These are phyloP conservation scores for Trichoderma sp. DNA, from an alignment of 2,329 filamentous ascomycete genomes.

Conservation along the genomic window DNA sequence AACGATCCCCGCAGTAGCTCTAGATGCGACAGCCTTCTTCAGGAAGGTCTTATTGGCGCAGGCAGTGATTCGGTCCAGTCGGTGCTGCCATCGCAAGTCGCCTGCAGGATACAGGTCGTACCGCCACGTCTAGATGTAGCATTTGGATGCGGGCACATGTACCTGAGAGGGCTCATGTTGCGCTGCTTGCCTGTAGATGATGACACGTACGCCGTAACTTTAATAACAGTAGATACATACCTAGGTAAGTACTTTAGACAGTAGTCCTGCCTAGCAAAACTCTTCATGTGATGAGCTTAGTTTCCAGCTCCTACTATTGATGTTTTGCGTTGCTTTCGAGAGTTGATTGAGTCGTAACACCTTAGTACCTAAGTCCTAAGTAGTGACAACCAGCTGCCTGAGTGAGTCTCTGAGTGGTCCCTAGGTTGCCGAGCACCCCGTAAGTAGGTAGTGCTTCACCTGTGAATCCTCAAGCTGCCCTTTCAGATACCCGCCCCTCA, in stretches of 20 bases:
- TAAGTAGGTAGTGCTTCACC: too few species aligned
- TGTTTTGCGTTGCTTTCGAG: background rate
- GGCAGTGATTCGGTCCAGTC: constrained; percentile 13
- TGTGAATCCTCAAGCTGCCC: background rate
- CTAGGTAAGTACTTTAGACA: too few species aligned
- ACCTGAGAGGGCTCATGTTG: background rate
- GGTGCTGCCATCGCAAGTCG: constrained; percentile 8
- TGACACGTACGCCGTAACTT: constrained; percentile 2
- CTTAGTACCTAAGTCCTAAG: too few species aligned
- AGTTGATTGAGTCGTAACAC: background rate
- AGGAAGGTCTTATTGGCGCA: constrained; percentile 21
- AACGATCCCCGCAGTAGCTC: constrained; percentile 21
- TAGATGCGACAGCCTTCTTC: constrained; percentile 15
- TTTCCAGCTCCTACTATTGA: background rate
- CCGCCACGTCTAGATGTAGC: background rate
- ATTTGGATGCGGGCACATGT: background rate
- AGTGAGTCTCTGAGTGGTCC: too few species aligned
- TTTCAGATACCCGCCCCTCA: background rate
- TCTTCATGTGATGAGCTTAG: background rate
- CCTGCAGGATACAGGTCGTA: constrained; percentile 11
- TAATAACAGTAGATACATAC: background rate
- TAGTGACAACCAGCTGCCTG: background rate
- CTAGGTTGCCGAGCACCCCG: too few species aligned
- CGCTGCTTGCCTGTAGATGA: background rate
- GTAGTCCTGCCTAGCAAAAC: background rate